These are phyloP conservation scores for Quillaja saponaria DNA, from an alignment of 306 rosid species.

Conservation along the genomic window DNA sequence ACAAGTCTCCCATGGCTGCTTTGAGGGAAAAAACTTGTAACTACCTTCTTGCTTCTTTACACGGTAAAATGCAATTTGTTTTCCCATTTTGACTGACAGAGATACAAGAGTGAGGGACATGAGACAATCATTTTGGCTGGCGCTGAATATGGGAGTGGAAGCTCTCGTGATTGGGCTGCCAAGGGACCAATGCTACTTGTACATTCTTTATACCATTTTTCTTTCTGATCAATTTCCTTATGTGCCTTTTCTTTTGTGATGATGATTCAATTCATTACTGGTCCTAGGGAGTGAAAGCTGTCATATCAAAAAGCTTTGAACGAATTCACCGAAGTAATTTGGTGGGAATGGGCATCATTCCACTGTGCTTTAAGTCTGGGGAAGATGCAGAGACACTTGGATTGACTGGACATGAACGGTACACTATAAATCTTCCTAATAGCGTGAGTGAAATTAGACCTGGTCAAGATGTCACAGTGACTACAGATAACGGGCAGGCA, in stretches of 20 bases:
- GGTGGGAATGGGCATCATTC: slow-evolving; percentile 94
- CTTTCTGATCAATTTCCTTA: not conserved
- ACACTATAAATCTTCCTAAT: slow-evolving; percentile 80
- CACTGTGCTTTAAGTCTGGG: slow-evolving; percentile 78
- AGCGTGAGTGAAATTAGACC: slow-evolving; percentile 73
- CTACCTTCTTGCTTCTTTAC: not conserved
- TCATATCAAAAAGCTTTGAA: slow-evolving; percentile 91
- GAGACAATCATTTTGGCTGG: slow-evolving; percentile 82
- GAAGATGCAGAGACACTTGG: slow-evolving; percentile 91
- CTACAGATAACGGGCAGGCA: slow-evolving; percentile 64
- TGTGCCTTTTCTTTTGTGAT: not conserved
- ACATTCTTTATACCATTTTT: slow-evolving; percentile 19
- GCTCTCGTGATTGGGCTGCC: slow-evolving; percentile 99
- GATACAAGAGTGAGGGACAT: slow-evolving; percentile 76
- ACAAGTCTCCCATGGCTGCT: not conserved
- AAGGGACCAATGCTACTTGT: slow-evolving; percentile 96
- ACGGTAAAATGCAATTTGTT: slow-evolving; percentile 7
- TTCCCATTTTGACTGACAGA: slow-evolving; percentile 46
- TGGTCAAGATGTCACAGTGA: slow-evolving; percentile 78
- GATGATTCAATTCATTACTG: slow-evolving; percentile 1
- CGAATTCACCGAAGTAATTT: slow-evolving; percentile 96
- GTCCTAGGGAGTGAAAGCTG: slow-evolving; percentile 90
- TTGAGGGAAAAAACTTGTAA: not conserved
- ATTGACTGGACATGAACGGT: slow-evolving; percentile 79
- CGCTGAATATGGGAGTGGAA: slow-evolving; percentile 96